phyloP scores from a whole-genome alignment of 2,329 filamentous ascomycete species.

The Xylaria hypoxylon region DNA sequence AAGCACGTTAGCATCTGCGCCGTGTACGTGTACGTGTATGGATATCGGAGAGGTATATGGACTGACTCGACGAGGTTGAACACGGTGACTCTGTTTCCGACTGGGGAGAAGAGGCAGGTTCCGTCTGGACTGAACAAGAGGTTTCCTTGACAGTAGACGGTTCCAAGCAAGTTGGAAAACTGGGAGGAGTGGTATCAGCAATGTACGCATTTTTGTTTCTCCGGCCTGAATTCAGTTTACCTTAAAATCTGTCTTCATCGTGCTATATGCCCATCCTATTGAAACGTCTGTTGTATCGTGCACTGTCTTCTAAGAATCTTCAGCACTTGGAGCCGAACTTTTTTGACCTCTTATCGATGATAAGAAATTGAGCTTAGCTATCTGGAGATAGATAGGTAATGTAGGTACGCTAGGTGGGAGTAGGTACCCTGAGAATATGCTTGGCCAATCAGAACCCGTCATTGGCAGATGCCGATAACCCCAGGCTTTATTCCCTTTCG shows the following conservation, averaged over 20 bases:
- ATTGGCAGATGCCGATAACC: constrained; percentile 16
- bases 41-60: neutral
- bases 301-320: constrained; percentile 9
- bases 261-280: constrained; percentile 48
- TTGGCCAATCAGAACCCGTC: neutral
- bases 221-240: constrained; percentile 59
- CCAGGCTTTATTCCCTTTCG: constrained; percentile 21
- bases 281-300: constrained; percentile 4
- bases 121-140: constrained; percentile 97
- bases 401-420: too few relatives aligned
- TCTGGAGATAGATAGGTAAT: too few relatives aligned
- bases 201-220: neutral
- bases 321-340: constrained; percentile 38
- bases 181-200: constrained; percentile 54
- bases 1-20: constrained; percentile 12
- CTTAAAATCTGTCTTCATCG: constrained; percentile 99
- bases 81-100: constrained; percentile 94
- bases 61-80: constrained; percentile 95
- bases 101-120: constrained; percentile 92
- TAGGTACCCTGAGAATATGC: neutral
- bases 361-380: constrained; percentile 40
- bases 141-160: constrained; percentile 98
- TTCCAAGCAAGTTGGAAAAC: constrained; percentile 98
- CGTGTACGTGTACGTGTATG: constrained; percentile 35
- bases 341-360: constrained; percentile 49